Evolutionary conservation across 2,329 filamentous ascomycete species (phyloP), one percentile per base, ranked within the genome.

Genomic region (Colletotrichum cordylinicola): DNA sequence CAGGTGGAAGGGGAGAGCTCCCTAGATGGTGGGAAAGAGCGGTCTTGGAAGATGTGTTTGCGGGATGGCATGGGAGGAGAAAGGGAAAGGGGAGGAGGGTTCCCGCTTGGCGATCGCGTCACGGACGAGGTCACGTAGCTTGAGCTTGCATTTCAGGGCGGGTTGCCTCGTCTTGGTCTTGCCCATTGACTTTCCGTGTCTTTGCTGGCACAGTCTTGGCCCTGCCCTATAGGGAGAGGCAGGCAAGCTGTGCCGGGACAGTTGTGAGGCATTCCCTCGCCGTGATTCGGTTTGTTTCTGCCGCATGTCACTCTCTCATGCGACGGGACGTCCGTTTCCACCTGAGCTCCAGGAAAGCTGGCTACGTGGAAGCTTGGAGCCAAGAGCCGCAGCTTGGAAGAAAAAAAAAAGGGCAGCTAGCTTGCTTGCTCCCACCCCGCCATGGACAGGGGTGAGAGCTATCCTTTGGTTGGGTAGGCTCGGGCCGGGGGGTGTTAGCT

Each of bases 221-320:
- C n/a, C 43, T 31, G 58, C 31, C 58, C 58, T 62, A 37, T 15
- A 52, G 21, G 43, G 29, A 62, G 29, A 62, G 27, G 27, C 9
- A 62, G 27, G 58, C 31, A 62, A 12, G 29, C 58, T 21, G 31
- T 33, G 56, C 27, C 31, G 27, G 56, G 18, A 37, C 58, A 21
- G 31, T 29, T 52, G n/a, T 21, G 43, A 52, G 48, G 29, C n/a
- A 55, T 60, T 48, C 56, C 6, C 21, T 69, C 31, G 43, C 56
- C 21, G 64, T 56, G 70, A n/a, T 73, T 75, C 70, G 70, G 73
- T 73, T 55, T 65, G 64, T 56, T 73, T 73, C 73, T 60, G 55
- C 61, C 55, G 37, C 9, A 48, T 56, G 43, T 55, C 60, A 43
- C 31, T 58, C 35, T 37, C 60, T 67, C 21, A 37, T 52, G 43